These are phyloP conservation scores for Chenopodium suecicum DNA, from an alignment of 148 eudicot species.

Conservation along the genomic window DNA sequence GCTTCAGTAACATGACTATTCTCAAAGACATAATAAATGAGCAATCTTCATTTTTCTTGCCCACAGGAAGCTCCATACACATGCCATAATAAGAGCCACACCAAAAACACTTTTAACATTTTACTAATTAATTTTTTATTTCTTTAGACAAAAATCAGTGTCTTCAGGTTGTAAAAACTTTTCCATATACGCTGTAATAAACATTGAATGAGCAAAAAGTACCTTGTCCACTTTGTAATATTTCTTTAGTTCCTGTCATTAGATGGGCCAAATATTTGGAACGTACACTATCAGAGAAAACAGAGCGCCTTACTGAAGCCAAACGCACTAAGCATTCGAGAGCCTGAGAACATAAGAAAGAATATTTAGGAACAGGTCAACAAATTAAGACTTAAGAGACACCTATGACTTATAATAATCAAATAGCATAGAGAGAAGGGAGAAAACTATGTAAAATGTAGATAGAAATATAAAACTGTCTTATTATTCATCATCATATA, in stretches of 20 bases:
- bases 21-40: not conserved
- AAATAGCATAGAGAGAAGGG: not conserved
- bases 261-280: slow-evolving; percentile 74
- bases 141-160: not conserved
- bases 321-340: slow-evolving; percentile 84
- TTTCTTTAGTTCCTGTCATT: slow-evolving; percentile 83
- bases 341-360: slow-evolving; percentile 40
- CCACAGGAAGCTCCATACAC: not conserved
- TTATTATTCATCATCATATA: too few relatives aligned
- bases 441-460: too few relatives aligned
- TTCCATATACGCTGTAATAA: not conserved
- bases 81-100: not conserved
- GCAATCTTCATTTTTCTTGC: not conserved
- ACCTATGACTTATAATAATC: not conserved
- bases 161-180: not conserved
- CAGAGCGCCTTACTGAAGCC: slow-evolving; percentile 83
- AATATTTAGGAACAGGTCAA: not conserved
- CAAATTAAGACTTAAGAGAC: not conserved
- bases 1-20: not conserved
- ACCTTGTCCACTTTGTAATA: slow-evolving; percentile 80
- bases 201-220: slow-evolving; percentile 6
- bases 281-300: slow-evolving; percentile 64
- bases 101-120: not conserved
- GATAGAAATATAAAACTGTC: too few relatives aligned
- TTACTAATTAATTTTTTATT: not conserved